These are phyloP conservation scores for Wallacemonas sp. DNA, from an alignment of 208 protist genomes.

Conservation along the genomic window DNA sequence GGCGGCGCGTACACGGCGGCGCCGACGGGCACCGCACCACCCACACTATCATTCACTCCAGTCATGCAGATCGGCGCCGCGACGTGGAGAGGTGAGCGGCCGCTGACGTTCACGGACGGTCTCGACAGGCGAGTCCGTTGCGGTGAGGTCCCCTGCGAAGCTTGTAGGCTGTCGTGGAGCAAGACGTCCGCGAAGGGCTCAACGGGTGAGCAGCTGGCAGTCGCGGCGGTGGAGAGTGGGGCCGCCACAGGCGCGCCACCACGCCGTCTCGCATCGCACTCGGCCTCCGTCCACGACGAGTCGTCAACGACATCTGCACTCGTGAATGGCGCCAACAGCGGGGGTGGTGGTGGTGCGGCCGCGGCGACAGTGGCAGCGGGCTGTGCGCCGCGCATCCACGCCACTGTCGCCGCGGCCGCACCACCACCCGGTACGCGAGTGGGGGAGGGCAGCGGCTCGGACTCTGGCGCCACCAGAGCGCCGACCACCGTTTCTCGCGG, in stretches of 20 bases:
- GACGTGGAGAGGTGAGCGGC: neutral
- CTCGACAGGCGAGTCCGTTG: neutral
- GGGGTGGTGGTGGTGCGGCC: no score
- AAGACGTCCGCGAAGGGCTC: conserved; percentile 51
- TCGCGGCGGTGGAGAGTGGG: neutral
- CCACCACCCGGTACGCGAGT: no score
- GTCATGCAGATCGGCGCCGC: neutral
- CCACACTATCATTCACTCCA: neutral
- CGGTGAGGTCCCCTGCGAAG: conserved; percentile 2
- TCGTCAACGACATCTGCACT: neutral
- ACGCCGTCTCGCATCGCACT: no score
- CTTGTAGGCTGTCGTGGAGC: conserved; percentile 18
- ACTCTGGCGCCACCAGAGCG: no score
- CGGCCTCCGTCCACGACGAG: no score
- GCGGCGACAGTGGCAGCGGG: no score
- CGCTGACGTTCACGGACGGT: neutral
- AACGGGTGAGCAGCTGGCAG: conserved; percentile 18
- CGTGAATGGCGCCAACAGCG: no score
- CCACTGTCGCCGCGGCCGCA: no score
- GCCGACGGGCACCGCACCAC: neutral
- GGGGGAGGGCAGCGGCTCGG: no score
- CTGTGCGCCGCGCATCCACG: no score
- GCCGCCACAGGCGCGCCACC: no score
- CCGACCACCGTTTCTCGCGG: no score
- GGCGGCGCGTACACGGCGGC: neutral